Evolutionary conservation across 208 protist genomes (phyloP).

Genomic region (Crithidia thermophila): DNA sequence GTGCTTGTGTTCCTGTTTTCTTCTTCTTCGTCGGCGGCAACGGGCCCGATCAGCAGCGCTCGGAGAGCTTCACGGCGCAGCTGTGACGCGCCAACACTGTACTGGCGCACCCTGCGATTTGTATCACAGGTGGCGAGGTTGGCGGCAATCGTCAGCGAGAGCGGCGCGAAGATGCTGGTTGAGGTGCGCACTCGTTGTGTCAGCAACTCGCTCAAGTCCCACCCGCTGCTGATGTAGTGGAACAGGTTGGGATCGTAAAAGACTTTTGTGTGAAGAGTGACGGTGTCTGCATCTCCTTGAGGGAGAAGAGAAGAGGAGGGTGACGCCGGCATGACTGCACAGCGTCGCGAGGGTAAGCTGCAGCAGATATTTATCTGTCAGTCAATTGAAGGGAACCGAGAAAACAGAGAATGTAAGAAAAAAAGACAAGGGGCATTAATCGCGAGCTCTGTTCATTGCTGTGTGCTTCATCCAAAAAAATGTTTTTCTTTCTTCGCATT

Average conservation of each 20-base stretch:
- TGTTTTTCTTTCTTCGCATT: too few relatives aligned
- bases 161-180: background rate
- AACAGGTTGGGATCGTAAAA: conserved; percentile 28
- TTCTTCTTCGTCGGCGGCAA: background rate
- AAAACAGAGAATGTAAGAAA: too few relatives aligned
- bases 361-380: background rate
- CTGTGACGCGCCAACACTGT: background rate
- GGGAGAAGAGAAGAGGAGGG: background rate
- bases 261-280: background rate
- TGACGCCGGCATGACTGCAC: background rate
- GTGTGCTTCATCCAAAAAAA: too few relatives aligned
- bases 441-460: too few relatives aligned
- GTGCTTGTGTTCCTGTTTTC: background rate
- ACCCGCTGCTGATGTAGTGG: conserved; percentile 20
- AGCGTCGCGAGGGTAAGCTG: too few relatives aligned
- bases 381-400: too few relatives aligned
- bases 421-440: too few relatives aligned
- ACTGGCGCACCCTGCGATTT: background rate
- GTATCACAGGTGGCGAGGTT: background rate
- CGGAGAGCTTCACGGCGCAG: conserved; percentile 11
- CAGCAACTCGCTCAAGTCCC: conserved; percentile 14
- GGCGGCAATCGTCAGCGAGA: background rate
- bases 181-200: conserved; percentile 17
- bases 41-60: background rate
- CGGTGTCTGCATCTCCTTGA: background rate